A percentile compares a stretch with the other conserved stretches of the same genome.
Evolutionary conservation across 1,284 basidiomycete species (phyloP).

Genomic region (Cystobasidium slooffiae): DNA sequence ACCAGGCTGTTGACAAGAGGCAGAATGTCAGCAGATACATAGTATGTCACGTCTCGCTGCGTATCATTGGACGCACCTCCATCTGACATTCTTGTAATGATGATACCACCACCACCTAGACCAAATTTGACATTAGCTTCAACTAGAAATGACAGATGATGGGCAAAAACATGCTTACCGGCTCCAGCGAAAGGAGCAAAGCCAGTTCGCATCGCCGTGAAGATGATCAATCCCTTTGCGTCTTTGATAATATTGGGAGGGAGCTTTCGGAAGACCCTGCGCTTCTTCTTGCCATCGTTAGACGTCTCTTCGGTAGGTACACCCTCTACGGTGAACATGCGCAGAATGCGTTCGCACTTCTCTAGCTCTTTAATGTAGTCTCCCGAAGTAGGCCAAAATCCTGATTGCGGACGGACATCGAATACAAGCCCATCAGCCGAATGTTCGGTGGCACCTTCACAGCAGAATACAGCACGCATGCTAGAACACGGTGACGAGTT

Average conservation of each 20-base stretch:
- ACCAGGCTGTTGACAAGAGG: conserved; percentile 58
- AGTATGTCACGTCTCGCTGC: not conserved
- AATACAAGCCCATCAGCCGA: not conserved
- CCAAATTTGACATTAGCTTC: not conserved
- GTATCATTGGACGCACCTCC: conserved; percentile 56
- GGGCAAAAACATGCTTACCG: conserved; percentile 56
- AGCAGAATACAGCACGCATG: not conserved
- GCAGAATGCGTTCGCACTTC: conserved; percentile 62
- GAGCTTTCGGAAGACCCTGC: conserved; percentile 34
- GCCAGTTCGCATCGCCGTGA: conserved; percentile 61
- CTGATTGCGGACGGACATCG: not conserved
- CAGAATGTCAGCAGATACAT: not conserved
- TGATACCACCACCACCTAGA: conserved; percentile 56
- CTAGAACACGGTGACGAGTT: not conserved
- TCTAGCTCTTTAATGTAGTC: conserved; percentile 62
- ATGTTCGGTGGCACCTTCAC: not conserved
- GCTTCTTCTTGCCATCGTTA: conserved; percentile 49
- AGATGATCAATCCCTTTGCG: conserved; percentile 60
- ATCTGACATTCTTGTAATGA: conserved; percentile 59
- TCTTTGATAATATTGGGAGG: conserved; percentile 60
- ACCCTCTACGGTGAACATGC: conserved; percentile 58
- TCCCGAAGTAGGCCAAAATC: conserved; percentile 62
- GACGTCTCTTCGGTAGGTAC: conserved; percentile 46
- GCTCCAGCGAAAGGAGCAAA: conserved; percentile 63
- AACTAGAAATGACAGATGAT: not conserved